Evolutionary conservation across 257 asterid genomes (phyloP).

Genomic region (Nicotiana attenuata): DNA sequence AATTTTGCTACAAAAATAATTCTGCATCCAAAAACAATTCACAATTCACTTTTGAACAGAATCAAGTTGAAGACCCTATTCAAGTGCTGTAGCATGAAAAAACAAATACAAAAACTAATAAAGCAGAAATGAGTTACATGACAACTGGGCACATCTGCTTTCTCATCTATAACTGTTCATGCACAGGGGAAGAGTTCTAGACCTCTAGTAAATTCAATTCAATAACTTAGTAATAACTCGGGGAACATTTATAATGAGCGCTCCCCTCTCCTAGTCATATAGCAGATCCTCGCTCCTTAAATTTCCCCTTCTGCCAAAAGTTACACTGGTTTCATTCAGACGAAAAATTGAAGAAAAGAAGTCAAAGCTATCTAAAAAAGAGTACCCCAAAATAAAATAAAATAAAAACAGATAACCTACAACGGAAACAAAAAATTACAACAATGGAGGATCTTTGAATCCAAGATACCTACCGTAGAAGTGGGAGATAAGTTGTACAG

Average conservation of each 20-base stretch:
- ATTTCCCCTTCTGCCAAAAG: not conserved
- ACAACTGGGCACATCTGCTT: not conserved
- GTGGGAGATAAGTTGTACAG: constrained; percentile 56
- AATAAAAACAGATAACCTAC: not conserved
- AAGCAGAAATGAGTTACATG: not conserved
- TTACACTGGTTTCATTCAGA: not conserved
- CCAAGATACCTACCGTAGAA: constrained; percentile 37
- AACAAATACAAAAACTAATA: not conserved
- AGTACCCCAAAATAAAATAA: not conserved
- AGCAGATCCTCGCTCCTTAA: not conserved
- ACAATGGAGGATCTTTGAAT: not conserved
- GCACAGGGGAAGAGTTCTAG: not conserved
- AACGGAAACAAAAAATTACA: not conserved
- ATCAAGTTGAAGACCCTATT: not conserved
- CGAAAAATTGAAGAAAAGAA: not conserved
- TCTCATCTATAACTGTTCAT: not conserved
- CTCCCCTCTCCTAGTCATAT: not conserved
- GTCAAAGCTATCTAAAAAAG: not conserved
- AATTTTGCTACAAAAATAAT: not conserved
- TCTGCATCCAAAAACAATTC: not conserved
- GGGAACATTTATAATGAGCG: not conserved
- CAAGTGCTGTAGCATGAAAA: not conserved
- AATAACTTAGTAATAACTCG: not conserved
- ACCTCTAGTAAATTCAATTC: not conserved
- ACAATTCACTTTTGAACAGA: not conserved